Conservation (phyloP, 208 protist species). For the Lotmaria passim region DNA sequence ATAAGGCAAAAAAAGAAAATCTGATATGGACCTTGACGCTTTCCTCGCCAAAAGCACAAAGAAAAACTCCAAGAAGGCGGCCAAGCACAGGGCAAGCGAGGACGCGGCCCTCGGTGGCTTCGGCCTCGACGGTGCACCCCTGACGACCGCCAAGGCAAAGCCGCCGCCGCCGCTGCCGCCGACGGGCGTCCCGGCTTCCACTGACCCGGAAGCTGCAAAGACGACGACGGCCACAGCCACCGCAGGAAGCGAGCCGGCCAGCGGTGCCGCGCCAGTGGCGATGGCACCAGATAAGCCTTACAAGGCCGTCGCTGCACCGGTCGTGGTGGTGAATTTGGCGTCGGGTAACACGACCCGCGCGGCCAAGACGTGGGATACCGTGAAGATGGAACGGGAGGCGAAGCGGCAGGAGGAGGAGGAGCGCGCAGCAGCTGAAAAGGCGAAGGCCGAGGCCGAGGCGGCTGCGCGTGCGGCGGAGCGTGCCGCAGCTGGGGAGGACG, state of each 20-base stretch:
- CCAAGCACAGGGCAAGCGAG: conserved; percentile 64
- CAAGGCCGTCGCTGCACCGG: conserved; percentile 11
- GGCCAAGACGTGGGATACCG: conserved; percentile 65
- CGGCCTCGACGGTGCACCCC: conserved; percentile 45
- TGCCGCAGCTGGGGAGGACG: conserved; percentile 1
- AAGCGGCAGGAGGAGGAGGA: conserved; percentile 23
- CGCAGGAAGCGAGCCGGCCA: conserved; percentile 1
- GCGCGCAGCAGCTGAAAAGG: conserved; percentile 23
- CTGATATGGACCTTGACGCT: conserved; percentile 67
- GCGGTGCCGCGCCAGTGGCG: conserved; percentile 1
- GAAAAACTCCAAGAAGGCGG: conserved; percentile 57
- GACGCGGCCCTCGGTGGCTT: conserved; percentile 39
- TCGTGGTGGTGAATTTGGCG: conserved; percentile 24
- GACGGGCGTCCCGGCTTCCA: neutral
- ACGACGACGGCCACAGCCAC: conserved; percentile 4
- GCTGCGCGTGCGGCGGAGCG: conserved; percentile 7
- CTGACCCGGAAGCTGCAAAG: too few relatives aligned
- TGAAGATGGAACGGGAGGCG: conserved; percentile 27
- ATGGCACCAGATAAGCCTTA: neutral
- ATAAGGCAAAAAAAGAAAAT: conserved; percentile 20
- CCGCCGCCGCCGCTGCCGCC: neutral
- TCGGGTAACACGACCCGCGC: conserved; percentile 34
- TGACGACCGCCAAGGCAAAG: conserved; percentile 21
- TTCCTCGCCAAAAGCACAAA: conserved; percentile 79
- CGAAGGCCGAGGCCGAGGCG: conserved; percentile 24